Base-by-base conservation (phyloP, 352 stramenopile species). In the Phytopythium oedochilum region DNA sequence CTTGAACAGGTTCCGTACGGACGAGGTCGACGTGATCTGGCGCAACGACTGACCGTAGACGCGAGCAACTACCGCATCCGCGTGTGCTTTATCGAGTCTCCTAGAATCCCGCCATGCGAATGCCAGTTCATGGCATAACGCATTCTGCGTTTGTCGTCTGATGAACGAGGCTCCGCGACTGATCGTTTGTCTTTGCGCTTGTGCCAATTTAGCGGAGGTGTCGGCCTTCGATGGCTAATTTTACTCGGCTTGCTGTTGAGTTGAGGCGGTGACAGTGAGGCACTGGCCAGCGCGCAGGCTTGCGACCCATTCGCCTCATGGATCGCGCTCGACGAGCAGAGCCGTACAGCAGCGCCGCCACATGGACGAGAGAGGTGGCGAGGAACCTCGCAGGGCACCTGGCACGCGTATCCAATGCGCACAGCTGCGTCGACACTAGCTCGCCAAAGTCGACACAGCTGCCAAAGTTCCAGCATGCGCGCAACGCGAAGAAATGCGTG, bases 21-120 rank as follows among this genome's bases (percentile, higher is more conserved):
- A 99, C 75, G 95, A 98, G 60, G 94, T 99, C 0, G 66, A 96
- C 34, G 86, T 98, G n/a, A 88, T 98, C 43, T 99, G 97, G 97
- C 85, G 97, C 52, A 71, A 73, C n/a, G 77, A 88, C 57, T 94
- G 63, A 73, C 22, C 32, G 25, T 31, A 44, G 38, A 44, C 20
- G 12, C 20, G 36, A 42, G 0, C 8, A 3, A 5, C 42, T 29
- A 15, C 42, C 7, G 5, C 17, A 10, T 23, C n/a, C 25, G 38
- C 38, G 12, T 44, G 38, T n/a, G n/a, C n/a, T n/a, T n/a, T n/a
- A n/a, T n/a, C n/a, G n/a, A n/a, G n/a, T n/a, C n/a, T n/a, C n/a
- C 29, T 32, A 32, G 29, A 32, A 32, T 32, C 9, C 29, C 29
- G n/a, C n/a, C n/a, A n/a, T n/a, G n/a, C n/a, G n/a, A n/a, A n/a